phyloP scores from a whole-genome alignment of 495 filamentous ascomycete genomes.

The Monascus purpureus region DNA sequence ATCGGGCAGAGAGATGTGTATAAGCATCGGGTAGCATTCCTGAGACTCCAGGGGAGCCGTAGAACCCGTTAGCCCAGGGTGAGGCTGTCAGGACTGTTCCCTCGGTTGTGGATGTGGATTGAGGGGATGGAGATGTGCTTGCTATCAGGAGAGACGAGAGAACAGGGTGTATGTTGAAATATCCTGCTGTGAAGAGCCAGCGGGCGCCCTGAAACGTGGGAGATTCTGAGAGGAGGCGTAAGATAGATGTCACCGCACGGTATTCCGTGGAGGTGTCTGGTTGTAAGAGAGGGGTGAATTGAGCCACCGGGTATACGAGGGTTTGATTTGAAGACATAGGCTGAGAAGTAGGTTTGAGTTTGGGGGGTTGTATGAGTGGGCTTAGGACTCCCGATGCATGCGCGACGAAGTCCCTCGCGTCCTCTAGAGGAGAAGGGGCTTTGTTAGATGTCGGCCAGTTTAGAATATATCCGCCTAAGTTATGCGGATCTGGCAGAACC shows the following conservation, averaged over 20 bases:
- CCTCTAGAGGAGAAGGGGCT: slow-evolving; percentile 53
- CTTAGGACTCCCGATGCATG: slow-evolving; percentile 50
- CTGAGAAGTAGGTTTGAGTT: slow-evolving; percentile 14
- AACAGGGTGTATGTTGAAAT: slow-evolving; percentile 87
- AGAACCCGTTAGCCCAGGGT: slow-evolving; percentile 92
- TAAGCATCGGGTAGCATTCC: slow-evolving; percentile 87
- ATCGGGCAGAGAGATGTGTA: slow-evolving; percentile 69
- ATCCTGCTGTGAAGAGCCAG: slow-evolving; percentile 95
- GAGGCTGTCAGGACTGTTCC: slow-evolving; percentile 90
- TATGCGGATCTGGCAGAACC: slow-evolving; percentile 46
- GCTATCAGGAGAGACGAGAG: slow-evolving; percentile 65
- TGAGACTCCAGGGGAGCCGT: slow-evolving; percentile 71
- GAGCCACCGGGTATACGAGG: slow-evolving; percentile 66
- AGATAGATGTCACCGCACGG: slow-evolving; percentile 58
- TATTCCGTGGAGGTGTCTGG: slow-evolving; percentile 80
- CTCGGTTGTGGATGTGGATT: slow-evolving; percentile 26
- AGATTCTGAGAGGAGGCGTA: slow-evolving; percentile 44
- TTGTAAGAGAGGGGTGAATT: slow-evolving; percentile 70
- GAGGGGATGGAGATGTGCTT: slow-evolving; percentile 28
- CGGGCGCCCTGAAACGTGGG: slow-evolving; percentile 48
- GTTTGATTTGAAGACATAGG: slow-evolving; percentile 40
- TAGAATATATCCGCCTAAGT: slow-evolving; percentile 50
- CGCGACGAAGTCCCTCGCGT: slow-evolving; percentile 53
- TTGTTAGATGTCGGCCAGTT: slow-evolving; percentile 69
- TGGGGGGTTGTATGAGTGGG: slow-evolving; percentile 44